A percentile compares a stretch with the other conserved stretches of the same genome.
Evolutionary conservation across 192 early-diverging fungal species (phyloP).

Genomic region (Piromyces sp.): DNA sequence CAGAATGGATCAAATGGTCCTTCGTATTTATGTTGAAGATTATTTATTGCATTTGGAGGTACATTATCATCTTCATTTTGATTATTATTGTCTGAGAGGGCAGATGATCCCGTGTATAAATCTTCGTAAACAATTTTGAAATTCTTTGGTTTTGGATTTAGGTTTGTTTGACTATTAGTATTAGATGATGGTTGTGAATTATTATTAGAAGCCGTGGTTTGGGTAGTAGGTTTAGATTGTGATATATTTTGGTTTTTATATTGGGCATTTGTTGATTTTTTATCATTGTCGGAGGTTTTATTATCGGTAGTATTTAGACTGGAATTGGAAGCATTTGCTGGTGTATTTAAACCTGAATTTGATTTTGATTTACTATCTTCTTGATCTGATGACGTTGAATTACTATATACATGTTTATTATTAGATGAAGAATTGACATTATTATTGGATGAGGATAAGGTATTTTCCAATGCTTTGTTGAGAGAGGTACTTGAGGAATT

Average conservation of each 20-base stretch:
- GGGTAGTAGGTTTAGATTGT: background rate
- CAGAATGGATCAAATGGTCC: background rate
- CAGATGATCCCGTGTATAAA: background rate
- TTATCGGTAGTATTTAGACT: background rate
- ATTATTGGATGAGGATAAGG: background rate
- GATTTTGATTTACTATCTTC: background rate
- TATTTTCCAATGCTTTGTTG: background rate
- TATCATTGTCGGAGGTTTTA: background rate
- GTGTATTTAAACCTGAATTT: too few species aligned
- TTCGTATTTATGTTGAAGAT: background rate
- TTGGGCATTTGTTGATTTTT: background rate
- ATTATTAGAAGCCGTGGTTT: background rate
- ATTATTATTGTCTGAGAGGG: background rate
- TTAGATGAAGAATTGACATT: background rate
- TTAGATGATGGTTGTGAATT: background rate
- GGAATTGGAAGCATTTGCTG: background rate
- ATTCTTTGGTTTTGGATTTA: background rate
- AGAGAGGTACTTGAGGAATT: background rate
- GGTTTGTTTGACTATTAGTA: background rate
- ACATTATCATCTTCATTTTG: background rate
- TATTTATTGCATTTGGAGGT: background rate
- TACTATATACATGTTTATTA: background rate
- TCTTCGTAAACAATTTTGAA: background rate
- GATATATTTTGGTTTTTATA: background rate
- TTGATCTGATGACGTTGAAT: background rate